Evolutionary conservation across 495 filamentous ascomycete species (phyloP).

Genomic region (Xylaria flabelliformis): DNA sequence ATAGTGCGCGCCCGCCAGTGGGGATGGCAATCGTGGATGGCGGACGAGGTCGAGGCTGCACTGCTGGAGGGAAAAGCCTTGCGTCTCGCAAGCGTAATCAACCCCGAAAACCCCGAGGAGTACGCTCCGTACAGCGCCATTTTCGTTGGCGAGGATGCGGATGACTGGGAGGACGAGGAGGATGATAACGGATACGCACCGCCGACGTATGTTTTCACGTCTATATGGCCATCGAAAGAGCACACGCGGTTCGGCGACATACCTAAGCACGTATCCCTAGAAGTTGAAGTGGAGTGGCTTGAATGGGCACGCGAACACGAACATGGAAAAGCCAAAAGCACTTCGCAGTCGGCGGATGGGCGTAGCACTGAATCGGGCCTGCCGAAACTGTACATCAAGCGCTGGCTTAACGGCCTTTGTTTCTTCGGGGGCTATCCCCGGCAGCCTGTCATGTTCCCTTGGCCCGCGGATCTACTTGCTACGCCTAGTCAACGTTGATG

Average conservation of each 20-base stretch:
- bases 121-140: slow-evolving; percentile 32
- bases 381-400: slow-evolving; percentile 38
- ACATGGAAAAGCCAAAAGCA: background rate
- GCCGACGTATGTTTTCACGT: slow-evolving; percentile 36
- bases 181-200: slow-evolving; percentile 24
- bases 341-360: background rate
- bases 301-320: background rate
- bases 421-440: slow-evolving; percentile 28
- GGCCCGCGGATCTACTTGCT: slow-evolving; percentile 38
- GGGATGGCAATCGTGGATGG: slow-evolving; percentile 35
- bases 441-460: slow-evolving; percentile 38
- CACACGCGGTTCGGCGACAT: slow-evolving; percentile 20
- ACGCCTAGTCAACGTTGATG: slow-evolving; percentile 1
- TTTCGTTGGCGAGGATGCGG: slow-evolving; percentile 33
- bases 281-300: slow-evolving; percentile 37
- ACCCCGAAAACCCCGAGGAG: slow-evolving; percentile 14
- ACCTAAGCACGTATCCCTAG: slow-evolving; percentile 41
- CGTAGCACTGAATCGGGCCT: background rate
- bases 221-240: slow-evolving; percentile 8
- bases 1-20: slow-evolving; percentile 4
- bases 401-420: slow-evolving; percentile 42
- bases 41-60: slow-evolving; percentile 33
- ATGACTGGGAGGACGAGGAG: slow-evolving; percentile 31
- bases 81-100: slow-evolving; percentile 38
- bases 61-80: slow-evolving; percentile 36